Conservation (phyloP, 2,329 filamentous ascomycete species). For the Fusarium coicis region DNA sequence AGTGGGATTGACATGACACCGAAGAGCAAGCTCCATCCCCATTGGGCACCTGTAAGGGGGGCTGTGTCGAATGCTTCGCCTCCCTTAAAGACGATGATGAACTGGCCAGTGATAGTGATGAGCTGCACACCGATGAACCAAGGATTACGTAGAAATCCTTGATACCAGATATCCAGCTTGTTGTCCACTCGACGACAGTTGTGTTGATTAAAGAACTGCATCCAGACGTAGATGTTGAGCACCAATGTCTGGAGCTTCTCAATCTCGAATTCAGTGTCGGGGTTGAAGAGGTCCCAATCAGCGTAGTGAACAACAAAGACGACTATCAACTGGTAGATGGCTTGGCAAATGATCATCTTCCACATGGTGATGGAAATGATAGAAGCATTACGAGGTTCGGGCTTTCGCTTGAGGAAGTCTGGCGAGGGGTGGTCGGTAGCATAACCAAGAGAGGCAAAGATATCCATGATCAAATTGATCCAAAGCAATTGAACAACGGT, state of each 20-base stretch:
- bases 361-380: slow-evolving; percentile 74
- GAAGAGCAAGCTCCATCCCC: slow-evolving; percentile 76
- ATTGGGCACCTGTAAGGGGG: slow-evolving; percentile 71
- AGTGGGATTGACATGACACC: slow-evolving; percentile 75
- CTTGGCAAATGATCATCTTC: slow-evolving; percentile 73
- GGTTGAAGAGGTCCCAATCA: slow-evolving; percentile 67
- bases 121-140: slow-evolving; percentile 79
- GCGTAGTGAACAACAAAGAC: slow-evolving; percentile 71
- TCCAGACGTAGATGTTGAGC: slow-evolving; percentile 90
- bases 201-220: slow-evolving; percentile 89
- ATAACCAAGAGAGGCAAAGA: slow-evolving; percentile 72
- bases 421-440: slow-evolving; percentile 71
- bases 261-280: slow-evolving; percentile 48
- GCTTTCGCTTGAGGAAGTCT: slow-evolving; percentile 65
- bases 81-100: slow-evolving; percentile 78
- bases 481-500: slow-evolving; percentile 75
- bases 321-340: slow-evolving; percentile 69
- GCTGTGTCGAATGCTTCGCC: slow-evolving; percentile 73
- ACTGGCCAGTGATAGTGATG: slow-evolving; percentile 75
- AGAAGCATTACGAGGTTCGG: slow-evolving; percentile 72
- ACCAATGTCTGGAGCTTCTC: slow-evolving; percentile 70
- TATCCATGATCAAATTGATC: slow-evolving; percentile 78
- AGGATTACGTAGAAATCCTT: slow-evolving; percentile 77
- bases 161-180: slow-evolving; percentile 81
- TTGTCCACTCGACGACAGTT: slow-evolving; percentile 85